A percentile compares a stretch with the other conserved stretches of the same genome.
phyloP scores from a whole-genome alignment of 352 stramenopile genomes.

The Labyrinthula sp. region DNA sequence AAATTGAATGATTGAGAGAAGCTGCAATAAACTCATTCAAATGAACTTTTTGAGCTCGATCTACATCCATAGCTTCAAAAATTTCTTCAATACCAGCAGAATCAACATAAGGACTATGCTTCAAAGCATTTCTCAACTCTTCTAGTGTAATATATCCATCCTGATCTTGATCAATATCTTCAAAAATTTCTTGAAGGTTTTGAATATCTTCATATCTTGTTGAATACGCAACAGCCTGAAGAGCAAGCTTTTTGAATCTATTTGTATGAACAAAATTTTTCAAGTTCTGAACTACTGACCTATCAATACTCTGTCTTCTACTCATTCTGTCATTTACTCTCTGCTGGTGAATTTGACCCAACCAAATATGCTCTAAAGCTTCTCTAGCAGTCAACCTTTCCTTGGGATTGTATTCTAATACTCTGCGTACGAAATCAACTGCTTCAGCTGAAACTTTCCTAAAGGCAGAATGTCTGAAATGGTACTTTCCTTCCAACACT shows the following conservation, averaged over 20 bases:
- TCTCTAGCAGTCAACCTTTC: slow-evolving; percentile 23
- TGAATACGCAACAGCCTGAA: slow-evolving; percentile 22
- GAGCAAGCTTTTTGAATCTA: slow-evolving; percentile 12
- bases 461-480: slow-evolving; percentile 16
- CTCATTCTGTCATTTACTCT: not conserved
- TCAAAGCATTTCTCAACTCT: slow-evolving; percentile 16
- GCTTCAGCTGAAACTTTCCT: slow-evolving; percentile 26
- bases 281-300: slow-evolving; percentile 13
- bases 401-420: slow-evolving; percentile 27
- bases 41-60: slow-evolving; percentile 16
- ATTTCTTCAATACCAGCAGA: slow-evolving; percentile 7
- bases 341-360: slow-evolving; percentile 1
- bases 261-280: slow-evolving; percentile 3
- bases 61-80: slow-evolving; percentile 27
- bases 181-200: slow-evolving; percentile 22
- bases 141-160: slow-evolving; percentile 27
- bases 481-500: slow-evolving; percentile 30
- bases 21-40: slow-evolving; percentile 27
- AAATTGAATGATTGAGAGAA: slow-evolving; percentile 15
- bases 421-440: slow-evolving; percentile 31
- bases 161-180: slow-evolving; percentile 7
- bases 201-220: slow-evolving; percentile 25
- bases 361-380: slow-evolving; percentile 20
- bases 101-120: slow-evolving; percentile 2
- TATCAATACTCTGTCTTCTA: too few species aligned